Evolutionary conservation across 495 filamentous ascomycete species (phyloP), one percentile per base, ranked within the genome.

Genomic region (Peziza echinospora): DNA sequence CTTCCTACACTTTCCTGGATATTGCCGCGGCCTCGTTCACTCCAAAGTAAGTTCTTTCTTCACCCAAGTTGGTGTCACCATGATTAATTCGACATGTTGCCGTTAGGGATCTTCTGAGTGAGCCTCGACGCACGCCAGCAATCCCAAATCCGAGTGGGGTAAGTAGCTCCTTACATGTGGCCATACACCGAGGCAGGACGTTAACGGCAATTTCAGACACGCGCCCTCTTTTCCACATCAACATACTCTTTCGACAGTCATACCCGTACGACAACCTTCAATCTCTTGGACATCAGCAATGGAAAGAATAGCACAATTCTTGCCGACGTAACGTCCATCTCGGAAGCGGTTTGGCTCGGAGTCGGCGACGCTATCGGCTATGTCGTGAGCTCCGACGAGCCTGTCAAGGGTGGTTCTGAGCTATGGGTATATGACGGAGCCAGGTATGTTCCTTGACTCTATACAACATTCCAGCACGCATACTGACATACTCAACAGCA

Each of bases 191-290:
- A 9, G 5, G 45, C 34, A 28, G 26, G 47, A 43, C n/a, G n/a
- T n/a, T n/a, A 47, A 43, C 23, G 41, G 45, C 22, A 52, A 43
- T 42, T 22, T 8, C 11, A 57, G 54, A 53, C 53, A 3, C 46
- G 51, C 23, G 55, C 55, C 19, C 40, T 58, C 23, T 58, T 58
- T 37, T 46, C 47, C 21, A 41, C 48, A 26, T 81, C 80, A 0
- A 75, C 77, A 6, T 96, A 93, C 58, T 85, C 76, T 19, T 94
- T 96, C 62, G 69, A 81, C 41, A 66, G 73, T 0, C 86, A 93
- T 60, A 70, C 71, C 41, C 83, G 80, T 62, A 78, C 66, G 10
- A 69, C 69, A 26, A 78, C 86, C 55, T 80, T 92, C 52, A 74
- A 76, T 21, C 62, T 89, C 0, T 63, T 96, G 2, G 76, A 91